Conservation (phyloP, 2,329 filamentous ascomycete species). For the Fusarium staphyleae region DNA sequence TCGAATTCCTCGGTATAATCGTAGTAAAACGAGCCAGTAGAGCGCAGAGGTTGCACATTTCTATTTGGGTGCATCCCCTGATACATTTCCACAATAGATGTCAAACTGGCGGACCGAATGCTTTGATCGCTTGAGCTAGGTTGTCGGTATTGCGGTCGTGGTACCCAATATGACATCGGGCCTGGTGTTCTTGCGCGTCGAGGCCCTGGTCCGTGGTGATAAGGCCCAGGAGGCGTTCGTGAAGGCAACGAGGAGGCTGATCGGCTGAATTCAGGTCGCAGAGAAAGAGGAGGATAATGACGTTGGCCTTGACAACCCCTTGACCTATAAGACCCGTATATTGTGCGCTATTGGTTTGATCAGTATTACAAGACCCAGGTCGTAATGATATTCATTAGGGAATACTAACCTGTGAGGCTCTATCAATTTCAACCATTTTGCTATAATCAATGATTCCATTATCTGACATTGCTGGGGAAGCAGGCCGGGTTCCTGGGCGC, state of each 20-base stretch:
- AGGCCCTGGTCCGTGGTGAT: conserved; percentile 29
- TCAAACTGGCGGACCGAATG: conserved; percentile 56
- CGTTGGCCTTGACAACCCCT: conserved; percentile 47
- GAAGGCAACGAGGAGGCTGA: conserved; percentile 51
- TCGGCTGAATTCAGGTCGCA: conserved; percentile 51
- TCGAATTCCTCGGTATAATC: conserved; percentile 63
- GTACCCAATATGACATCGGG: conserved; percentile 41
- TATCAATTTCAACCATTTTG: conserved; percentile 59
- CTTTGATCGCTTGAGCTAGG: conserved; percentile 48
- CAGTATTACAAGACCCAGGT: not conserved
- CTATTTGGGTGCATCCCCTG: conserved; percentile 40
- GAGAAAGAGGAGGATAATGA: conserved; percentile 49
- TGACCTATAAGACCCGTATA: conserved; percentile 52
- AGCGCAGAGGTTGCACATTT: conserved; percentile 40
- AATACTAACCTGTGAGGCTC: conserved; percentile 53
- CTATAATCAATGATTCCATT: conserved; percentile 57
- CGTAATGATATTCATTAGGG: not conserved
- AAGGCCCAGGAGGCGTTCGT: conserved; percentile 39
- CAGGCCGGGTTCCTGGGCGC: conserved; percentile 58
- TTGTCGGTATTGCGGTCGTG: conserved; percentile 44
- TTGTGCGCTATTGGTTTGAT: conserved; percentile 50
- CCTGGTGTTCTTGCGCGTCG: conserved; percentile 48
- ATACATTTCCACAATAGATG: conserved; percentile 60
- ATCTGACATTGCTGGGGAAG: conserved; percentile 58
- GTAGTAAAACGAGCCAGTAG: conserved; percentile 55